Conservation (phyloP, 257 asterid species). For the Petunia secreta region DNA sequence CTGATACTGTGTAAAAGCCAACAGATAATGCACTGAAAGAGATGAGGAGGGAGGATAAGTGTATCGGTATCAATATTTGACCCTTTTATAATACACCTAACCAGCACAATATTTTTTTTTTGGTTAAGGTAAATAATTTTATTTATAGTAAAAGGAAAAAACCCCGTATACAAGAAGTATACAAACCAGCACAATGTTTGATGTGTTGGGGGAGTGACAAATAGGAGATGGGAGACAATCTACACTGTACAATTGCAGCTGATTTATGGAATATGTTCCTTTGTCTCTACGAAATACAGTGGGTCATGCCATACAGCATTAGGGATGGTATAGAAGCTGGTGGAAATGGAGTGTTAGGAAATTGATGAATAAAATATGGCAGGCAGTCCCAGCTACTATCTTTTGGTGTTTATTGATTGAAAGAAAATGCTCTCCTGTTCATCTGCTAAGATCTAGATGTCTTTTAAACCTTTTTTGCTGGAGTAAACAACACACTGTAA, state of each 20-base stretch:
- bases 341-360: background rate
- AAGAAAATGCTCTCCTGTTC: too few relatives aligned
- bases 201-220: background rate
- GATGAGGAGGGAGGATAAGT: background rate
- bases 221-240: background rate
- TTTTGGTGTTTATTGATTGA: too few relatives aligned
- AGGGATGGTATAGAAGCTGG: too few relatives aligned
- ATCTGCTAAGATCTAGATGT: background rate
- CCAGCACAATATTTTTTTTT: background rate
- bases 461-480: background rate
- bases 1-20: background rate
- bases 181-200: background rate
- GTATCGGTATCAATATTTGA: constrained; percentile 4
- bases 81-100: background rate
- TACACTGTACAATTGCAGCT: background rate
- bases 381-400: background rate
- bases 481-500: too few relatives aligned
- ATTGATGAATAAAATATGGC: background rate
- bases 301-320: too few relatives aligned
- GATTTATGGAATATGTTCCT: constrained; percentile 1
- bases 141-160: too few relatives aligned
- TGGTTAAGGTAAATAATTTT: too few relatives aligned
- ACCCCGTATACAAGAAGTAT: too few relatives aligned
- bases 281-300: too few relatives aligned
- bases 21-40: background rate